Conservation (phyloP, 2,329 filamentous ascomycete genomes). For the Ampelomyces quisqualis region DNA sequence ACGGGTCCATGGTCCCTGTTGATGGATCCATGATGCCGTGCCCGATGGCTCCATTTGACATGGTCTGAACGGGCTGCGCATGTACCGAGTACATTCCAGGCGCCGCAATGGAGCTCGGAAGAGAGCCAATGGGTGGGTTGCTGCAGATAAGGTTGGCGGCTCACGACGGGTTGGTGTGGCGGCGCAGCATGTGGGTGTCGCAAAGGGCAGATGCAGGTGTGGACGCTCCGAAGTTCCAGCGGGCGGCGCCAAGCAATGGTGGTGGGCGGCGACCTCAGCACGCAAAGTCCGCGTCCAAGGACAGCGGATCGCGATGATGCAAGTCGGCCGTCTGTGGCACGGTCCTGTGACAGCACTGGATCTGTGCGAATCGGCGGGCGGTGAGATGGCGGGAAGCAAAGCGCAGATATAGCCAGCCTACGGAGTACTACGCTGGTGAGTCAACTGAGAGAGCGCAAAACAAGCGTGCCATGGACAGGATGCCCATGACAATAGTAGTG, state of each 20-base stretch:
- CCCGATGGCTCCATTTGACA: constrained; percentile 44
- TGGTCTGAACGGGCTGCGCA: constrained; percentile 34
- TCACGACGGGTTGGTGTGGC: constrained; percentile 23
- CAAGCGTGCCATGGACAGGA: constrained; percentile 8
- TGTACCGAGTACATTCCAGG: constrained; percentile 47
- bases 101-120: constrained; percentile 28
- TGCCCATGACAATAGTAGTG: constrained; percentile 18
- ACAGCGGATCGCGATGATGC: constrained; percentile 5
- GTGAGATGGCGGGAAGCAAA: constrained; percentile 2
- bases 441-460: constrained; percentile 7
- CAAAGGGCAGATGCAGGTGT: constrained; percentile 9
- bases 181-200: constrained; percentile 22
- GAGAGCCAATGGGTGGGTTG: constrained; percentile 26
- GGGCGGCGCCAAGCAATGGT: constrained; percentile 11
- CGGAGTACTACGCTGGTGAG: no score
- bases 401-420: constrained; percentile 2
- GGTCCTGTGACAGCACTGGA: no score
- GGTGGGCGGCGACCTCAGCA: not conserved
- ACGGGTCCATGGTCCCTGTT: constrained; percentile 47
- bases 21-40: constrained; percentile 46
- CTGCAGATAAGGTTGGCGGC: constrained; percentile 15
- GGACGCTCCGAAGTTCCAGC: constrained; percentile 20
- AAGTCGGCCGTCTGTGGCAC: constrained; percentile 9
- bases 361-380: constrained; percentile 2
- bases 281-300: constrained; percentile 10